Conservation (phyloP, 164 flowering plant species). For the Vitis cinerea region DNA sequence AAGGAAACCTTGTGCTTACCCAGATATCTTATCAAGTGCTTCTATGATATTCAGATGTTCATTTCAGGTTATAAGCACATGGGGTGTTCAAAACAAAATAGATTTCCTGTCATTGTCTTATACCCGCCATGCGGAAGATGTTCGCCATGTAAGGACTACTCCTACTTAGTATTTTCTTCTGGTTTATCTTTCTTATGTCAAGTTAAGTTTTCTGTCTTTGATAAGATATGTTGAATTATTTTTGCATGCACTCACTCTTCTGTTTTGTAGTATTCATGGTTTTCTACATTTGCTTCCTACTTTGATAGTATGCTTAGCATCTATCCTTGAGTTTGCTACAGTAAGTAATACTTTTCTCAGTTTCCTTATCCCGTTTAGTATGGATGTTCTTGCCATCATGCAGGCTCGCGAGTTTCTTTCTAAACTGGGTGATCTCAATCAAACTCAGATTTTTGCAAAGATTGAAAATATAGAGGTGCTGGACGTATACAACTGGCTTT, state of each 20-base stretch:
- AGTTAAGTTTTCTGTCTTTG: neutral
- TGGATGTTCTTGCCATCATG: slow-evolving; percentile 9
- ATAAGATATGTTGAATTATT: neutral
- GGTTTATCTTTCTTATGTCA: neutral
- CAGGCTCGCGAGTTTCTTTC: slow-evolving; percentile 46
- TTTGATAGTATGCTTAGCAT: neutral
- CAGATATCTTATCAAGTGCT: neutral
- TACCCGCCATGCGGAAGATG: slow-evolving; percentile 48
- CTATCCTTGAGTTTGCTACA: neutral
- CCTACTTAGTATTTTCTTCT: neutral
- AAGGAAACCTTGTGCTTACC: neutral
- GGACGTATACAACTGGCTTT: neutral
- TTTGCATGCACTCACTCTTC: neutral
- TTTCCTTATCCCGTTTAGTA: neutral
- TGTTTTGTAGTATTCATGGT: neutral
- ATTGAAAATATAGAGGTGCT: slow-evolving; percentile 53
- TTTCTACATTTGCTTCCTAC: neutral
- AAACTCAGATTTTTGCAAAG: slow-evolving; percentile 55
- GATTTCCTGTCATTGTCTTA: slow-evolving; percentile 52
- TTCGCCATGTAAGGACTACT: slow-evolving; percentile 39
- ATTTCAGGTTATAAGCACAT: slow-evolving; percentile 42
- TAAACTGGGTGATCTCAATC: slow-evolving; percentile 40
- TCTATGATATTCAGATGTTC: neutral
- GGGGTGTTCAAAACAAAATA: slow-evolving; percentile 49
- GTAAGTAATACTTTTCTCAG: neutral